These are phyloP conservation scores for Trichoderma gracile DNA, from an alignment of 2,329 filamentous ascomycete species.

Conservation along the genomic window DNA sequence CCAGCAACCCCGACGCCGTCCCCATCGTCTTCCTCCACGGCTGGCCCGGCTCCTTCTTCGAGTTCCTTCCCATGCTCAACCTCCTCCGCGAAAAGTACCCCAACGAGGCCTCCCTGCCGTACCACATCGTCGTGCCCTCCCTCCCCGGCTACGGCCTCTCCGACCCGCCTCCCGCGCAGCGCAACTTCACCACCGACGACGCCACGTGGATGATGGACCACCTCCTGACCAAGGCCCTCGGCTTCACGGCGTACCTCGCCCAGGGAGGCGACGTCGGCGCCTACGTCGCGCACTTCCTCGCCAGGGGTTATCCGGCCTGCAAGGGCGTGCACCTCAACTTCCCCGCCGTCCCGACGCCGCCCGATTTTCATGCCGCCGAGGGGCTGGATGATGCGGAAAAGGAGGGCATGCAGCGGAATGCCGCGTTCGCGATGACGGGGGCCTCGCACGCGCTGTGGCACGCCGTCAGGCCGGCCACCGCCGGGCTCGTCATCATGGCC, in stretches of 20 bases:
- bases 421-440: not conserved
- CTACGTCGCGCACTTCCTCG: not conserved
- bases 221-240: constrained; percentile 7
- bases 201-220: not conserved
- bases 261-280: constrained; percentile 17
- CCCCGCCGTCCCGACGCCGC: not conserved
- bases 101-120: not conserved
- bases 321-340: not conserved
- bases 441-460: not conserved
- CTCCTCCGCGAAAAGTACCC: not conserved
- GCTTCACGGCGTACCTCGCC: not conserved
- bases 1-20: not conserved
- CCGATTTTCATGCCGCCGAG: not conserved
- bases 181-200: not conserved
- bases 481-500: not conserved
- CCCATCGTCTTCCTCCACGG: not conserved
- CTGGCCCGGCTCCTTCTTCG: constrained; percentile 11
- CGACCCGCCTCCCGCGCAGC: not conserved
- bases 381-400: not conserved
- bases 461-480: not conserved
- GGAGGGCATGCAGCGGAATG: not conserved
- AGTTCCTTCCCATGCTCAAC: constrained; percentile 4
- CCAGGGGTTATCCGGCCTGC: not conserved
- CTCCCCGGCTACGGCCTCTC: constrained; percentile 2
- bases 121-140: constrained; percentile 5